Evolutionary conservation across 768 basidiomycete genomes (phyloP), one percentile per base, ranked within the genome.

Genomic region (Mycena crocata): DNA sequence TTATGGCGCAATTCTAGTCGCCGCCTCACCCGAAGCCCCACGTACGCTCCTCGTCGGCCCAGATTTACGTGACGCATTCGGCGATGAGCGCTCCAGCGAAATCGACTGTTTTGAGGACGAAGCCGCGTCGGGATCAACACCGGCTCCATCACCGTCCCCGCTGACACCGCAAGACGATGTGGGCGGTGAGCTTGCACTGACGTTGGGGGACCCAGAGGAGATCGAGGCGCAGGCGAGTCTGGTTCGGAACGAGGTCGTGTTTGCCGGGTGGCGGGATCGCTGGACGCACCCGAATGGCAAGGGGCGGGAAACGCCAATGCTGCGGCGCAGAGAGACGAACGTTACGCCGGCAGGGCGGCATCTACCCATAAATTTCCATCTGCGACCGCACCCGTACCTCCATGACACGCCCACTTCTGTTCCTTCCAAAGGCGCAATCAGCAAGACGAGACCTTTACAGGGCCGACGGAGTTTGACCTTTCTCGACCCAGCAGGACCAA

Each of bases 211-310:
- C 50, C 68, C 67, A 37, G 77, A 77, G 58, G 78, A 78, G 24
- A 39, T 62, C 13, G 72, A 57, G 67, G 59, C 54, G 68, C 66
- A 62, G 49, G 74, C 73, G 17, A 68, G 71, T 62, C 77, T 74
- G 63, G 70, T 77, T 58, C 80, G 80, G 39, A 76, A 74, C 37
- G 76, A 83, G 51, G 76, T 77, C 28, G 86, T 89, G 30, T 84
- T 86, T 24, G 80, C 76, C 49, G 89, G 86, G 23, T 89, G 88
- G 89, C 81, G 84, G 80, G 77, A 83, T 13, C 81, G 80, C 58
- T 90, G 86, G 86, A 81, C 83, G 28, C 71, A 80, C 19, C 45
- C 77, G 64, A 81, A 82, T n/a, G 81, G 80, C 46, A 77, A 74
- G 63, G 79, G 80, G 54, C 81, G 81, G 78, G 62, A 64, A 40